Evolutionary conservation across 2,329 filamentous ascomycete species (phyloP), one percentile per base, ranked within the genome.

Genomic region (Microcyclospora tardicrescens): DNA sequence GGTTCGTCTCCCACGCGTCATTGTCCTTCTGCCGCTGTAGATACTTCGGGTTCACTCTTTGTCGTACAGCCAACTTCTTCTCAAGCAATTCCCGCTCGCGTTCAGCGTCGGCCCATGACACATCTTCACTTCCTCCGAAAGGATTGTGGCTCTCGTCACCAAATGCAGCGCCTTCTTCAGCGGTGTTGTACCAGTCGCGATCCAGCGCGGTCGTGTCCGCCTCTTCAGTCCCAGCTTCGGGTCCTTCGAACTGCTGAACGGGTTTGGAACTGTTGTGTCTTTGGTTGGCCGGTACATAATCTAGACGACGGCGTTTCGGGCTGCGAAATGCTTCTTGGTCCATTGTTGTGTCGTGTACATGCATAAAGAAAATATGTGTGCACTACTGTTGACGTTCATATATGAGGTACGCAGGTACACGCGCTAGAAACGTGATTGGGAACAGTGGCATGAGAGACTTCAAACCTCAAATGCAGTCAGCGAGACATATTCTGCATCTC

Each of bases 1-100:
- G 83, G 59, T 98, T 98, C 12, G 89, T 91, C 62, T 98, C 93
- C 91, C 91, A 98, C 0, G 87, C 89, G 62, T 98, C 91, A 33
- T 91, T 86, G 56, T 98, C 91, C 57, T 83, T 86, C 59, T 94
- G 84, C 52, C 87, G 84, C 61, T 94, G 85, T 41, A 84, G 71
- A 43, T 80, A 79, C 36, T 83, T 73, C 33, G 81, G 81, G 55
- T 77, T 84, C 10, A 58, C 49, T 16, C 49, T 44, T 3, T 42
- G 44, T 9, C 57, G 41, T 11, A 52, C 52, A 1, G 56, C 56
- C 58, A 81, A 71, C 66, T 91, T 91, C 69, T 84, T 91, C 61
- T 93, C 84, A 8, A 77, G 70, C 58, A 86, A 64, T 11, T 77
- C 80, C 12, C 73, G 73, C 60, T 93, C 85, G 16, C 72, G 69